Base-by-base conservation (phyloP, 305 asterid genomes). In the Fraxinus nigra region DNA sequence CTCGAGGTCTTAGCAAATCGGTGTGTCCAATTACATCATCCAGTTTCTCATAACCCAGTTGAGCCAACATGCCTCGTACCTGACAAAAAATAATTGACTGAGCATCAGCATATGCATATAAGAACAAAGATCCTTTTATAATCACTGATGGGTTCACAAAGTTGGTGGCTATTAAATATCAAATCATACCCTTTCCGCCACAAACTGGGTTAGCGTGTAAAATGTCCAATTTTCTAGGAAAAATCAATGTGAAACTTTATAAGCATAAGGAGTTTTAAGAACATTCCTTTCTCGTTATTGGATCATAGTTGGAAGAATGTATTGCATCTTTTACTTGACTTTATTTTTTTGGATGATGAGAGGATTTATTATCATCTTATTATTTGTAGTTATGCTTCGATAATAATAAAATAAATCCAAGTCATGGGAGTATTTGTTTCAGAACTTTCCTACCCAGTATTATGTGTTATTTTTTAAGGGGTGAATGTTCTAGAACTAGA, bases 1-100 rank as follows among this genome's bases (percentile, higher is more conserved):
- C 99, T 32, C 99, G 92, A 72, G 93, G 90, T 85, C 87, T 91
- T 78, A 96, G 88, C 75, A 96, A 86, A 77, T 96, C 97, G 0
- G 97, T 91, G 89, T 81, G 96, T 84, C 99, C 98, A 84, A 96
- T 92, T 84, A 96, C 38, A 70, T 96, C 98, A 82, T 96, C 99
- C 74, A 96, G 96, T 81, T 94, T 96, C 87, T 96, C 98, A 80
- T 91, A 96, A 69, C 99, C 99, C 80, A 96, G 83, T 83, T 96
- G 94, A 32, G 99, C 98, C 90, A 96, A 85, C 89, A 86, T 89
- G 75, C 99, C 98, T 86, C 99, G 88, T 78, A 96, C 95, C 98
- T 95, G 85, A 78, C 43, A 83, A 85, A 87, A 83, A 59, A 83
- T 82, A 18, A 82, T 77, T 67, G 77, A 79, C 59, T 13, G 72